These are phyloP conservation scores for Kwoniella newhampshirensis DNA, from an alignment of 768 basidiomycete genomes.

Conservation along the genomic window DNA sequence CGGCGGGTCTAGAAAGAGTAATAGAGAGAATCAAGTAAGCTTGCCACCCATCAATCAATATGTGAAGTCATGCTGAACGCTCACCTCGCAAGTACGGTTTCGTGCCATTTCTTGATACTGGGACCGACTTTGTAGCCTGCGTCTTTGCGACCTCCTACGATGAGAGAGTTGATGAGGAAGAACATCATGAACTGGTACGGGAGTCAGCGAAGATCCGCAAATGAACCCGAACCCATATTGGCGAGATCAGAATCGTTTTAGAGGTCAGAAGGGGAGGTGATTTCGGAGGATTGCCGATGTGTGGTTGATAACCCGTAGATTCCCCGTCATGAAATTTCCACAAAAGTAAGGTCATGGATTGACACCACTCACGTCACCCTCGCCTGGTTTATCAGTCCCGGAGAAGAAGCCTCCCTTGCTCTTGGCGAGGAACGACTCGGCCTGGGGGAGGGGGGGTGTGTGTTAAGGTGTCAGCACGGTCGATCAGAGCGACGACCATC, in stretches of 20 bases:
- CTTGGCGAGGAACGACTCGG: slow-evolving; percentile 41
- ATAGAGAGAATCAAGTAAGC: not conserved
- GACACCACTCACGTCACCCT: slow-evolving; percentile 41
- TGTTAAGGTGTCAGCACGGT: not conserved
- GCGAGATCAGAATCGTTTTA: not conserved
- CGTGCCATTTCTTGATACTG: slow-evolving; percentile 33
- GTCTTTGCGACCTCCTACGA: slow-evolving; percentile 30
- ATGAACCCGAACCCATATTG: too few species aligned
- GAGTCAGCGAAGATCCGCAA: too few species aligned
- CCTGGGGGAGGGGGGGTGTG: slow-evolving; percentile 18
- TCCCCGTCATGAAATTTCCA: too few species aligned
- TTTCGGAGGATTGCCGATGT: too few species aligned
- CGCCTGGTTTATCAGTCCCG: slow-evolving; percentile 36
- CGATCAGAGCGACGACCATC: not conserved
- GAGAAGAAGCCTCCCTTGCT: slow-evolving; percentile 37
- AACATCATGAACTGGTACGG: slow-evolving; percentile 45
- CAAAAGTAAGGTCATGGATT: too few species aligned
- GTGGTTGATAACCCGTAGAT: too few species aligned
- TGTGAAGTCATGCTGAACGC: not conserved
- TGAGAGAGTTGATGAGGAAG: slow-evolving; percentile 42
- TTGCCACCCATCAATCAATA: not conserved
- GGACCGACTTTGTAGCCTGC: slow-evolving; percentile 30
- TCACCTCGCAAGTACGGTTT: slow-evolving; percentile 39
- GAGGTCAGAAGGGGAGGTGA: too few species aligned
- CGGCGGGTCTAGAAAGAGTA: slow-evolving; percentile 32